Evolutionary conservation across 495 filamentous ascomycete genomes (phyloP).

Genomic region (Parmelia sp.): DNA sequence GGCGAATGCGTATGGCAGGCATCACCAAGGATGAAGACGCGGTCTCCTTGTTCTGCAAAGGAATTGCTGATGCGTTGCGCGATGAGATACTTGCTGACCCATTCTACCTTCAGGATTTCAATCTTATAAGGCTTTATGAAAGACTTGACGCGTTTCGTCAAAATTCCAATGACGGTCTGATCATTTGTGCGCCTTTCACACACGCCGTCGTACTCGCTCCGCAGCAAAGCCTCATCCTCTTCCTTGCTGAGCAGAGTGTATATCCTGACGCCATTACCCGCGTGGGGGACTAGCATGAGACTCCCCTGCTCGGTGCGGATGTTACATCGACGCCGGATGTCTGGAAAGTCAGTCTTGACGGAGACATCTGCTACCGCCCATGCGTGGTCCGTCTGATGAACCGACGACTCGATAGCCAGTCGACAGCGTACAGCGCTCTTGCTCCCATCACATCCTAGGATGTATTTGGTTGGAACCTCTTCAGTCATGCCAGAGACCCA

Average conservation of each 20-base stretch:
- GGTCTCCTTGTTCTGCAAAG: slow-evolving; percentile 54
- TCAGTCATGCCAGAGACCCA: slow-evolving; percentile 3
- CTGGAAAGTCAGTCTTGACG: slow-evolving; percentile 1
- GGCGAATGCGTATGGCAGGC: slow-evolving; percentile 78
- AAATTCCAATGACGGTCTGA: background rate
- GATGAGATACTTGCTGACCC: slow-evolving; percentile 35
- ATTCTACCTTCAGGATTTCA: background rate
- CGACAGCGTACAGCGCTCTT: background rate
- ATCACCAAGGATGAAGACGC: slow-evolving; percentile 75
- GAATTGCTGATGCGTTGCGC: slow-evolving; percentile 65
- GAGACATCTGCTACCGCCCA: slow-evolving; percentile 5
- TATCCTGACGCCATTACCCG: background rate
- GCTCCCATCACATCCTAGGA: slow-evolving; percentile 2
- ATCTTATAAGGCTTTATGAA: background rate
- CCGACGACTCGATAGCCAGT: background rate
- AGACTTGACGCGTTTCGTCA: background rate
- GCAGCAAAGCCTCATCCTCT: background rate
- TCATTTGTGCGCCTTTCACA: background rate
- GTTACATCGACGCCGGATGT: background rate
- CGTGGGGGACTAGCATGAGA: background rate
- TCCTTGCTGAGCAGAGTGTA: background rate
- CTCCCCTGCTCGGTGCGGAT: slow-evolving; percentile 1
- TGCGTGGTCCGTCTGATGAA: background rate
- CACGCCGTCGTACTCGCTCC: background rate
- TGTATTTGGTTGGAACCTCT: slow-evolving; percentile 2